Evolutionary conservation across 2,329 filamentous ascomycete genomes (phyloP), one percentile per base, ranked within the genome.

Genomic region (Daldinia eschscholtzii): DNA sequence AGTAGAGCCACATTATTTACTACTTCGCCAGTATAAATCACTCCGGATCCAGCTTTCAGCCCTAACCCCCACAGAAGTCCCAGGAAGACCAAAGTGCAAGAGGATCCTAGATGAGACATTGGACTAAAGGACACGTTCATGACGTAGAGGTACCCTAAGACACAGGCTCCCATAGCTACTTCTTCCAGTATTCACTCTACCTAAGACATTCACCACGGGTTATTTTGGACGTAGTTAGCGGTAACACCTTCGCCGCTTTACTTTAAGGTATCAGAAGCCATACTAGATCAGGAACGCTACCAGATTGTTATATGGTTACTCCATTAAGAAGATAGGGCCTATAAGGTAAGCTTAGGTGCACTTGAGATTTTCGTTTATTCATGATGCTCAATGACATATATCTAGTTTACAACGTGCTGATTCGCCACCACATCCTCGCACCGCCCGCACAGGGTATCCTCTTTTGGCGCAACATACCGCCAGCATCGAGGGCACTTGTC

Each of bases 401-500:
- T 6, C n/a, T 23, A 55, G 23, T 37, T 23, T 55, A 55, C 30
- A 55, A 6, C 26, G 35, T 13, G 28, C 9, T 67, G 26, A 6
- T 15, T 9, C 13, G 57, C 52, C 9, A 95, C 86, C 39, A 91
- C 88, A 12, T 88, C 86, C 33, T 90, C 88, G 78, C 95, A 98
- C 76, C 93, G 84, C 56, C 80, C 81, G 79, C 95, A 98, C 18
- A 97, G 81, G 42, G 82, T 79, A 18, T 92, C 88, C 73, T 91
- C 85, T 55, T 81, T 80, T n/a, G 86, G 83, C n/a, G 92, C 90
- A 26, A 92, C 85, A 79, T 93, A 97, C 69, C 92, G 88, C 96
- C 96, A 99, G 81, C 96, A 99, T 57, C 96, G 86, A 0, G 88
- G 85, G 78, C 96, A 99, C 80, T 98, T 99, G 53, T 85, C 81